Base-by-base conservation (phyloP, 352 stramenopile species). In the Phytophthora hibernalis region DNA sequence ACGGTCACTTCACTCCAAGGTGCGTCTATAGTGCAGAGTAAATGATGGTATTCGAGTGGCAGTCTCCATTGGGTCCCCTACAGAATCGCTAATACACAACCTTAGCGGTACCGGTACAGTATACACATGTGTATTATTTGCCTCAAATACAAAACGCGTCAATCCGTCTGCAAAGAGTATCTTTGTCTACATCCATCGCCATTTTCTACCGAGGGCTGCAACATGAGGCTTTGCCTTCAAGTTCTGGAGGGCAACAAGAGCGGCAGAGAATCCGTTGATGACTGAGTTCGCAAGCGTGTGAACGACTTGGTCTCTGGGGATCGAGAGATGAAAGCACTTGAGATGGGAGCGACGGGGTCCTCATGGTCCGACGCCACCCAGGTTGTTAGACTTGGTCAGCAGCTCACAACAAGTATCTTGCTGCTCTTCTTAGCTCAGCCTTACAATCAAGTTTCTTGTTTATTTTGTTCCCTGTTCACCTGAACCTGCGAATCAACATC, bases 171-270 rank as follows among this genome's bases (percentile, higher is more conserved):
- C 18, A 31, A 49, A 11, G 45, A 16, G 13, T 26, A 33, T 52
- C 24, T 52, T 52, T 31, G n/a, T n/a, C n/a, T n/a, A n/a, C n/a
- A n/a, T n/a, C n/a, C n/a, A 28, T 35, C 22, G 12, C 2, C 37
- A 44, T 44, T 21, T 44, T 44, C 38, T 44, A 38, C 33, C 10
- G 3, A 9, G 37, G 22, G 30, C 42, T 61, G 26, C 51, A 53
- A 58, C 40, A 64, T 69, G 61, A 69, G 61, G 45, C 54, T 68
- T 63, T 68, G 52, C 45, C 35, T 47, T 12, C 18, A 42, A 35
- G 52, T 63, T 55, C 30, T 70, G 62, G 52, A 63, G 59, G 61
- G 21, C 40, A 12, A 47, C 4, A 45, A n/a, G 15, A 20, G 22
- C 45, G 45, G 18, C 47, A 59, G 33, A 48, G 2, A 53, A n/a